A percentile compares a stretch with the other conserved stretches of the same genome.
phyloP scores from a whole-genome alignment of 495 filamentous ascomycete species.

The Thermochaetoides thermophila region DNA sequence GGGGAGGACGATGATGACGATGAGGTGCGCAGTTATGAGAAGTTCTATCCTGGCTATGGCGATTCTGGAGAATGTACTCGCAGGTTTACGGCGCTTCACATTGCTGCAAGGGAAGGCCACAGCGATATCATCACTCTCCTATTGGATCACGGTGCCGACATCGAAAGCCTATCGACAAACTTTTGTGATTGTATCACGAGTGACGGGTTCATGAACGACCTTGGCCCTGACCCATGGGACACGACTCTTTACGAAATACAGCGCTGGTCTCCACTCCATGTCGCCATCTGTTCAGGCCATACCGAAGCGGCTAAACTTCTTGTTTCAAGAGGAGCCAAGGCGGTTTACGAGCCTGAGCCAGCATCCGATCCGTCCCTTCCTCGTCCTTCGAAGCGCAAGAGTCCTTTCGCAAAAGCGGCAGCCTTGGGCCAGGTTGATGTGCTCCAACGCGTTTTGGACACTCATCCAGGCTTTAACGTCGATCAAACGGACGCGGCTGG shows the following conservation, averaged over 20 bases:
- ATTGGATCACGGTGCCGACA: slow-evolving; percentile 3
- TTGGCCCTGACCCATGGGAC: background rate
- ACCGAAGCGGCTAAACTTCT: slow-evolving; percentile 4
- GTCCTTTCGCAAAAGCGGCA: slow-evolving; percentile 6
- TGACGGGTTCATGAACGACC: slow-evolving; percentile 13
- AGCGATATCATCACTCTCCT: background rate
- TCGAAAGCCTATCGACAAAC: slow-evolving; percentile 9
- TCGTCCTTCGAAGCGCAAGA: background rate
- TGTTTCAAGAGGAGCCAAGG: slow-evolving; percentile 3
- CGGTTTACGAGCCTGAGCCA: no score
- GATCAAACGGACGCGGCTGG: slow-evolving; percentile 3
- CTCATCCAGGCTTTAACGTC: background rate
- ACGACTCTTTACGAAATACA: background rate
- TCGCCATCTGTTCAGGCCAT: slow-evolving; percentile 6
- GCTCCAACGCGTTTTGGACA: background rate
- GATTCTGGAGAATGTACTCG: slow-evolving; percentile 1
- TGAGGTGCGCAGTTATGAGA: no score
- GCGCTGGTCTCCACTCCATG: slow-evolving; percentile 4
- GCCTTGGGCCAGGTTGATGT: slow-evolving; percentile 1
- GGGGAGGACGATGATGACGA: no score
- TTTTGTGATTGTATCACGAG: slow-evolving; percentile 18
- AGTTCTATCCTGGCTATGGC: background rate
- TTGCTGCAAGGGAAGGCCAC: slow-evolving; percentile 14
- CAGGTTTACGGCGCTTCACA: slow-evolving; percentile 18
- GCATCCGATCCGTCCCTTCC: no score